Percentiles rank a stretch among this genome's conserved stretches.
These are phyloP conservation scores for Citrullus colocynthis DNA, from an alignment of 306 rosid species.

Conservation along the genomic window DNA sequence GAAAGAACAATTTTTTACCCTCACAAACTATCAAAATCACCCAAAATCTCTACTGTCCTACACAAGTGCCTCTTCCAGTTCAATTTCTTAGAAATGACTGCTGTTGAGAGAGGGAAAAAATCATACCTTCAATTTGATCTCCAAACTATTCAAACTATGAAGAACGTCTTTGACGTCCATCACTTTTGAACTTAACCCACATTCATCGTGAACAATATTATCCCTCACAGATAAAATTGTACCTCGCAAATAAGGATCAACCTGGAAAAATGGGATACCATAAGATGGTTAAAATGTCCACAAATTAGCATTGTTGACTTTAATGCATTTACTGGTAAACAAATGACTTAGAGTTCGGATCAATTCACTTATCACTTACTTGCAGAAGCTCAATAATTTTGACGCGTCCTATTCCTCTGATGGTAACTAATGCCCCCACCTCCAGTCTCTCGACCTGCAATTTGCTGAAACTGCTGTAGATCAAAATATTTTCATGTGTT, in stretches of 20 bases:
- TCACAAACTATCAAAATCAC: background rate
- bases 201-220: slow-evolving; percentile 5
- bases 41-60: background rate
- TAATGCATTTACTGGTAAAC: background rate
- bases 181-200: slow-evolving; percentile 18
- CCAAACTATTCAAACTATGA: slow-evolving; percentile 28
- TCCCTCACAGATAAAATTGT: slow-evolving; percentile 24
- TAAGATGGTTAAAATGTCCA: background rate
- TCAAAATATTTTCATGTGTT: background rate
- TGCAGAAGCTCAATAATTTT: slow-evolving; percentile 22
- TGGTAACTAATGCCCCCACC: slow-evolving; percentile 38
- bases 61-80: background rate
- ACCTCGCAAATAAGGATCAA: slow-evolving; percentile 32
- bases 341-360: background rate
- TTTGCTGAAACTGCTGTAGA: slow-evolving; percentile 16
- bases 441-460: slow-evolving; percentile 32
- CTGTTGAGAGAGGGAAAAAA: background rate
- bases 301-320: background rate
- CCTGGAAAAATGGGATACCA: slow-evolving; percentile 3
- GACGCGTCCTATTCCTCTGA: slow-evolving; percentile 34
- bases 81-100: background rate
- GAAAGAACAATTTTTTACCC: background rate
- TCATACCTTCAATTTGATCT: slow-evolving; percentile 34
- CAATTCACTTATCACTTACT: slow-evolving; percentile 17
- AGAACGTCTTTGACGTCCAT: slow-evolving; percentile 29